Conservation (phyloP, 768 basidiomycete genomes). For the Asterophora lycoperdoides region DNA sequence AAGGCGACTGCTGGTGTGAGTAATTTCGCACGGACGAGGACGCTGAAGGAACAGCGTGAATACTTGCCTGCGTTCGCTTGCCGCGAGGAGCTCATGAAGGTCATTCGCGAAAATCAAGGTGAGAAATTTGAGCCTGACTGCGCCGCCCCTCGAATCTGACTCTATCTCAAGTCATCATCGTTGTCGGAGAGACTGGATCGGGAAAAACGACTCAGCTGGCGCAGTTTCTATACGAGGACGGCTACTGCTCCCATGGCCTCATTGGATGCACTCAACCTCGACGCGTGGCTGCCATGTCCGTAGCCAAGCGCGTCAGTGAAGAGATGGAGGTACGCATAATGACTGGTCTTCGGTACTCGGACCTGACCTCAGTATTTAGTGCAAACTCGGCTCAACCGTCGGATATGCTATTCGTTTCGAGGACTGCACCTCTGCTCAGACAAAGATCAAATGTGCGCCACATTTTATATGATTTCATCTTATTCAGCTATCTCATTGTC, state of each 20-base stretch:
- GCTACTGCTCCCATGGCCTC: constrained; percentile 84
- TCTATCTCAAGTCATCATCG: constrained; percentile 66
- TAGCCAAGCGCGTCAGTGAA: constrained; percentile 99
- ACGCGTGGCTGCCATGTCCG: constrained; percentile 99
- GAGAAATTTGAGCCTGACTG: constrained; percentile 7
- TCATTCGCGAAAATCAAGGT: constrained; percentile 95
- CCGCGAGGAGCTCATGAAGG: constrained; percentile 85
- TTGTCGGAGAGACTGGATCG: constrained; percentile 99
- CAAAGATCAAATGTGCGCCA: constrained; percentile 90
- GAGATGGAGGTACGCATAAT: constrained; percentile 83
- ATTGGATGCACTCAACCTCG: constrained; percentile 98
- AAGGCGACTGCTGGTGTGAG: constrained; percentile 77
- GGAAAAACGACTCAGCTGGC: constrained; percentile 97
- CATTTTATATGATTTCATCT: neutral
- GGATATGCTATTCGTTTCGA: constrained; percentile 99
- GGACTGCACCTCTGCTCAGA: constrained; percentile 91
- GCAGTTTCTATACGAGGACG: constrained; percentile 96
- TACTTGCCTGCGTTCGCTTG: constrained; percentile 98
- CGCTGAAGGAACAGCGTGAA: constrained; percentile 92
- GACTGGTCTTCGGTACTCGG: neutral
- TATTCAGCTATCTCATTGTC: neutral
- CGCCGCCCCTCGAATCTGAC: constrained; percentile 1
- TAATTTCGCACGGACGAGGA: constrained; percentile 74
- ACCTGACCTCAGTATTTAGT: constrained; percentile 36
- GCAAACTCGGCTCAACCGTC: constrained; percentile 85